Base-by-base conservation (phyloP, 108 stramenopile species). In the Hondaea fermentalgiana region DNA sequence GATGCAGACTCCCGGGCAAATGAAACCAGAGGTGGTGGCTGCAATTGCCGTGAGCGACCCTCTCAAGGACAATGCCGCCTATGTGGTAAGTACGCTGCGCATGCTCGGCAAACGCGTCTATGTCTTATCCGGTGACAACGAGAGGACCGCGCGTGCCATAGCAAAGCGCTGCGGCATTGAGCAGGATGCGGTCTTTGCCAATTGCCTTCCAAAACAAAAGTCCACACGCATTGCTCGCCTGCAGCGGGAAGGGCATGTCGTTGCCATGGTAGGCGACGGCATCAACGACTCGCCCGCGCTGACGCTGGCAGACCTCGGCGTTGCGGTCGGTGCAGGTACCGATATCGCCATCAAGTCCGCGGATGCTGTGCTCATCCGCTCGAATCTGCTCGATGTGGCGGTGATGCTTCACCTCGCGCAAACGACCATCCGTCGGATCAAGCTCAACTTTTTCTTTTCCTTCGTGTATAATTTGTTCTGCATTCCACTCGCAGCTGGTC, bases 191-290 rank as follows among this genome's bases (percentile, higher is more conserved):
- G 96, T 99, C 14, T 90, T 97, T 60, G 94, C 97, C 14, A 98
- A 97, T 72, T 95, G 95, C 4, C 92, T 98, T 21, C 98, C 98
- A 1, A 92, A 91, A 6, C 93, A 92, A 19, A 99, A 99, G 90
- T 91, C 95, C 16, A 92, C 93, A 5, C 92, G 90, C 44, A 93
- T 98, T 14, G 91, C 92, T 76, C 71, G 60, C 8, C 92, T 98
- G 3, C 96, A 97, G 89, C 28, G 58, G 12, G 76, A 94, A 60
- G 96, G 96, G 25, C 90, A 93, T 43, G 87, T 90, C 55, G 97
- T 98, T 21, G 97, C 96, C 6, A 95, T 99, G 91, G 97, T 99
- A 0, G 99, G 98, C n/a, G 99, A 99, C 89, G 99, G 99, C 3
- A 95, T 99, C 76, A 99, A 99, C 90, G 99, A 99, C 91, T 92